phyloP scores from a whole-genome alignment of 768 basidiomycete genomes.

The Tricholoma matsutake region DNA sequence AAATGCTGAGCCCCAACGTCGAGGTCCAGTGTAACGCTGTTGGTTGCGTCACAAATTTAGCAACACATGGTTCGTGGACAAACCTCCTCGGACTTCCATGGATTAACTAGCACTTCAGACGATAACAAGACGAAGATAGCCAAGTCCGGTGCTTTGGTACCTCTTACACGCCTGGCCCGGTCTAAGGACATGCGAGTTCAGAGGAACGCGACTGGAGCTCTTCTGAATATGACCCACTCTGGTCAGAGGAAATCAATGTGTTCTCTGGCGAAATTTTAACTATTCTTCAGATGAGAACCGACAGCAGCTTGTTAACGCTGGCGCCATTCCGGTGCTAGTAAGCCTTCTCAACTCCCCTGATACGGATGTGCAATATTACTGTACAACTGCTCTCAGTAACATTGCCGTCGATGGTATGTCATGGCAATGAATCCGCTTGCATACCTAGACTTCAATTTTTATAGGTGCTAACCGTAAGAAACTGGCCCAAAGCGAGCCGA shows the following conservation, averaged over 20 bases:
- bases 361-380: slow-evolving; percentile 99
- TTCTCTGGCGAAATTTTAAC: slow-evolving; percentile 1
- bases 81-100: slow-evolving; percentile 10
- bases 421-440: not conserved
- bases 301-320: slow-evolving; percentile 97
- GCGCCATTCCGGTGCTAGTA: slow-evolving; percentile 96
- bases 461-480: slow-evolving; percentile 88
- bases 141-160: slow-evolving; percentile 97
- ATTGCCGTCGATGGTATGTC: slow-evolving; percentile 90
- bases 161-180: slow-evolving; percentile 90
- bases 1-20: slow-evolving; percentile 98
- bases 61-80: slow-evolving; percentile 80
- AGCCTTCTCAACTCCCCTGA: slow-evolving; percentile 91
- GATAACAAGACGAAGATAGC: slow-evolving; percentile 99
- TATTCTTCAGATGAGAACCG: slow-evolving; percentile 82
- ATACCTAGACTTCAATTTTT: slow-evolving; percentile 1
- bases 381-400: slow-evolving; percentile 96
- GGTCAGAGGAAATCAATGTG: slow-evolving; percentile 45
- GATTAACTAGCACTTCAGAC: slow-evolving; percentile 45
- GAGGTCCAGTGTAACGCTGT: slow-evolving; percentile 99
- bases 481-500: slow-evolving; percentile 90
- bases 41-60: slow-evolving; percentile 97
- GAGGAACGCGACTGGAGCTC: slow-evolving; percentile 95
- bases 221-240: slow-evolving; percentile 99
- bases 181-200: slow-evolving; percentile 99